Evolutionary conservation across 1,139 yeast species (phyloP).

Genomic region (Kodamaea arcana): DNA sequence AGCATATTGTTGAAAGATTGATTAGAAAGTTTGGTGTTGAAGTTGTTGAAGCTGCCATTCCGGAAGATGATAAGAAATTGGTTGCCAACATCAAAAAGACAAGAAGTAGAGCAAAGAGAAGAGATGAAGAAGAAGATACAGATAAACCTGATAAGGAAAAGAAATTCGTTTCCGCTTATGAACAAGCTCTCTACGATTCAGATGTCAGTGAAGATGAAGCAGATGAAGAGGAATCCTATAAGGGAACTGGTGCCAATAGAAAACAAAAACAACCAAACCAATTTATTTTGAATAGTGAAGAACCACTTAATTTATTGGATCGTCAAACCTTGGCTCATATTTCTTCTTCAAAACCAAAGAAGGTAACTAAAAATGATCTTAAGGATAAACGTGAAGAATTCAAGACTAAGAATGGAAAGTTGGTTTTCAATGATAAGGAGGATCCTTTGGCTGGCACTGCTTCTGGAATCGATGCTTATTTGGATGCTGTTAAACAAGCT

Average conservation of each 20-base stretch:
- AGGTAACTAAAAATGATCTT: constrained; percentile 41
- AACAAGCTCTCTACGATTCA: constrained; percentile 68
- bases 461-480: constrained; percentile 80
- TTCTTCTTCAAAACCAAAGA: constrained; percentile 77
- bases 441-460: constrained; percentile 49
- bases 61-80: constrained; percentile 80
- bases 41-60: constrained; percentile 71
- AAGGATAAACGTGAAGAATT: constrained; percentile 47
- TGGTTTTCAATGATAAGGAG: constrained; percentile 44
- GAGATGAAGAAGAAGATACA: constrained; percentile 40
- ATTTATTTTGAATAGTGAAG: constrained; percentile 71
- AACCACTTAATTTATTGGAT: constrained; percentile 87
- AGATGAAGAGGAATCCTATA: constrained; percentile 23
- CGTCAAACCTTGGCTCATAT: constrained; percentile 81
- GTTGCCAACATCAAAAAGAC: constrained; percentile 81
- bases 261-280: constrained; percentile 43
- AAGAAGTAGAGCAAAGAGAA: constrained; percentile 75
- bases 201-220: constrained; percentile 48
- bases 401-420: constrained; percentile 51
- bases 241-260: constrained; percentile 6
- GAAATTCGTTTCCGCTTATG: constrained; percentile 77
- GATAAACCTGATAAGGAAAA: constrained; percentile 23
- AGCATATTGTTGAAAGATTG: constrained; percentile 87
- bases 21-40: constrained; percentile 88
- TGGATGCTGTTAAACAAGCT: constrained; percentile 88